Evolutionary conservation across 352 stramenopile species (phyloP).

Genomic region (Elongisporangium anandrum): DNA sequence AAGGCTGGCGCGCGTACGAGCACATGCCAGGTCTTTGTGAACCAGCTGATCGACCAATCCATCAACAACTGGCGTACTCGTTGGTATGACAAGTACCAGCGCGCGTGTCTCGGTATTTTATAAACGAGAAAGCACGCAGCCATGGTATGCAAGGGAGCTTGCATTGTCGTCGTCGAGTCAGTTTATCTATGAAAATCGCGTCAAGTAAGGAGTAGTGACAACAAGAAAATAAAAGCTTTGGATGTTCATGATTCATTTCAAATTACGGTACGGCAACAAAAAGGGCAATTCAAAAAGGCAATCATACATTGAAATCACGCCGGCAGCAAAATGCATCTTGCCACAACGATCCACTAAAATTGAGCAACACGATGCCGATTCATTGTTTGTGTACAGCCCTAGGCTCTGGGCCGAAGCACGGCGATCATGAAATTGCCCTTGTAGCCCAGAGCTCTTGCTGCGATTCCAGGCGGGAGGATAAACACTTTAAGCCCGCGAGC

Average conservation of each 20-base stretch:
- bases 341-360: neutral
- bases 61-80: constrained; percentile 88
- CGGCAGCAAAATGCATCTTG: neutral
- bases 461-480: constrained; percentile 60
- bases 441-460: constrained; percentile 65
- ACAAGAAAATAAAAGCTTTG: neutral
- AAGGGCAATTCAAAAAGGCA: neutral
- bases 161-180: neutral
- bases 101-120: constrained; percentile 82
- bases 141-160: neutral
- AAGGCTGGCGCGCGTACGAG: constrained; percentile 79
- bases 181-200: neutral
- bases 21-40: constrained; percentile 77
- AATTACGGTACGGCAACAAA: neutral
- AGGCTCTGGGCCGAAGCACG: constrained; percentile 33
- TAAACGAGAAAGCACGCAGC: constrained; percentile 15
- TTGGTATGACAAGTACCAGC: constrained; percentile 91
- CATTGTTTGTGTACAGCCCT: neutral
- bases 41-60: constrained; percentile 83
- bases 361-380: neutral
- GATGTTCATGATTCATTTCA: neutral
- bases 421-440: constrained; percentile 64
- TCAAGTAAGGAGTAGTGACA: neutral
- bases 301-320: neutral
- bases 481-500: constrained; percentile 68